Evolutionary conservation across 345 rosid genomes (phyloP), one percentile per base, ranked within the genome.

Genomic region (Aquilaria yunnanensis): DNA sequence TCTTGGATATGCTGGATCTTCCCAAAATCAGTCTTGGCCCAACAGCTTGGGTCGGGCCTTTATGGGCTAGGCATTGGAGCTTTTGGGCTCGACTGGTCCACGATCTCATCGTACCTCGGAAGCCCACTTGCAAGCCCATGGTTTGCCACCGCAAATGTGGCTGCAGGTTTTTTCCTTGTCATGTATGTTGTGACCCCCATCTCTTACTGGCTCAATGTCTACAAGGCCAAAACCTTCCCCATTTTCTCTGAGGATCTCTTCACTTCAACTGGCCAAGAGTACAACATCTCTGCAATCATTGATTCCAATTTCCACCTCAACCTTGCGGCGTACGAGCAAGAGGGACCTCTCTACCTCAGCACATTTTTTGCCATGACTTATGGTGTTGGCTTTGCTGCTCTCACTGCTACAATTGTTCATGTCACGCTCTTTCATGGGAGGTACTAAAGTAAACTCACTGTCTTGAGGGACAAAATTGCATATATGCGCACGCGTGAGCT

Each of bases 101-200:
- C 96, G 48, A 94, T 87, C 68, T 94, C 97, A 1, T 75, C 99
- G 47, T 90, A 90, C 78, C 91, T 94, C 5, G 99, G 97, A 53
- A 94, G 99, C 78, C 99, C 97, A 45, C 88, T 94, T 6, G 99
- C 99, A 32, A 94, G 99, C 79, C 99, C 99, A 47, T 94, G 99
- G 97, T 94, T 91, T 56, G 99, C 99, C 61, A 91, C 99, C 0
- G 97, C 97, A 32, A 94, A 94, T 51, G 96, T 94, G 3, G 99
- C 93, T 3, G 88, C 62, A 1, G 99, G 99, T 29, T 90, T 75
- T 51, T 66, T 87, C 5, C 11, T 87, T 1, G 67, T 85, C 48
- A 85, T 90, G 93, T 94, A 94, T 14, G 70, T 90, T 47, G 66
- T 88, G 75, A 83, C 92, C 47, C 97, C 99, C 9, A 32, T 87